Conservation (phyloP, 495 filamentous ascomycete species). For the Platismatia glauca region DNA sequence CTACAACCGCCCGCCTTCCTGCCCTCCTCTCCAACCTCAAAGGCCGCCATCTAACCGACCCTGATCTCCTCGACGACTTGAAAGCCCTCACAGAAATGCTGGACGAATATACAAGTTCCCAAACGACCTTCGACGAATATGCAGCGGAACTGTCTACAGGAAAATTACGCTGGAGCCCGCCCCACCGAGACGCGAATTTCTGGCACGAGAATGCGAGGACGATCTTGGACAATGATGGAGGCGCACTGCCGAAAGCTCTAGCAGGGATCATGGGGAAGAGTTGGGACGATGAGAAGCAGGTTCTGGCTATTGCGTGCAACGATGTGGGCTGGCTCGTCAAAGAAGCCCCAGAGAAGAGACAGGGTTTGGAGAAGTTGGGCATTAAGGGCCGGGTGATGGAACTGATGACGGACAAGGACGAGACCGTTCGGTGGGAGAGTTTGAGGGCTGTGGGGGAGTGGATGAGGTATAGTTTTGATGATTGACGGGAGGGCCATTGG, state of each 20-base stretch:
- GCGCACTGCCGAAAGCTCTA: conserved; percentile 70
- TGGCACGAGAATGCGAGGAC: conserved; percentile 93
- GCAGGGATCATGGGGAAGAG: conserved; percentile 75
- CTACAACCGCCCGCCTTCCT: conserved; percentile 75
- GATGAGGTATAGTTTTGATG: conserved; percentile 81
- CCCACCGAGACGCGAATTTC: conserved; percentile 81
- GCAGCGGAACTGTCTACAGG: conserved; percentile 80
- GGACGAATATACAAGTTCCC: conserved; percentile 88
- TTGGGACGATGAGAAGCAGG: conserved; percentile 91
- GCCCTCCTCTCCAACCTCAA: conserved; percentile 69
- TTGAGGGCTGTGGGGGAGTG: conserved; percentile 87
- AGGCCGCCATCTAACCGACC: conserved; percentile 76
- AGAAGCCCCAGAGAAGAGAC: conserved; percentile 77
- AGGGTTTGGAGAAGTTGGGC: conserved; percentile 78
- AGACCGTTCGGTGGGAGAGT: conserved; percentile 90
- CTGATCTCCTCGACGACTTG: conserved; percentile 83
- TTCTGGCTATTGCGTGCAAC: conserved; percentile 92
- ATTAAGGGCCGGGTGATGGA: conserved; percentile 90
- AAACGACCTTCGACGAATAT: conserved; percentile 96
- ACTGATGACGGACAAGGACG: conserved; percentile 84
- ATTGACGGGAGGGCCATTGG: conserved; percentile 4
- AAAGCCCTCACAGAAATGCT: conserved; percentile 64
- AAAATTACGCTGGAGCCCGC: conserved; percentile 90
- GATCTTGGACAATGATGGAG: conserved; percentile 78
- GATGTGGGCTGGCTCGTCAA: conserved; percentile 84